These are phyloP conservation scores for Trichosporon sp. DNA, from an alignment of 1,284 basidiomycete genomes.

Conservation along the genomic window DNA sequence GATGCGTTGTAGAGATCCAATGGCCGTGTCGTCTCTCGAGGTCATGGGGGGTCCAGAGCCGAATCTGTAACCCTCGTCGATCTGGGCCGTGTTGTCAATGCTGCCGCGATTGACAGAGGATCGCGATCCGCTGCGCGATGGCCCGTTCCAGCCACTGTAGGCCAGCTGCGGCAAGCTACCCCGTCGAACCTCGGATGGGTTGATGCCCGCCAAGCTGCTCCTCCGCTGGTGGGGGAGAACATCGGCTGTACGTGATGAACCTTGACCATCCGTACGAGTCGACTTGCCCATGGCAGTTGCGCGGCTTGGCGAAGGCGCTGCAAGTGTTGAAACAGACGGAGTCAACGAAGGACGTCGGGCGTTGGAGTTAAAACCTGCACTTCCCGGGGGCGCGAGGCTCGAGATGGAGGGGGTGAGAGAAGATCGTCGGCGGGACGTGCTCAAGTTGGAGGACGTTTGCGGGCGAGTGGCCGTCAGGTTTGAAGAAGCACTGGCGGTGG, in stretches of 20 bases:
- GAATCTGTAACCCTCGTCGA: slow-evolving; percentile 36
- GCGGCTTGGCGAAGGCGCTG: slow-evolving; percentile 37
- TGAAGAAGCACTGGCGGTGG: slow-evolving; percentile 31
- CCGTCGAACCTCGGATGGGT: slow-evolving; percentile 22
- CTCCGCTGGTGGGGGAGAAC: slow-evolving; percentile 3
- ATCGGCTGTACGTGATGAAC: slow-evolving; percentile 18
- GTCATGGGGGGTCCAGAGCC: slow-evolving; percentile 18
- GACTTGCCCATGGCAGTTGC: slow-evolving; percentile 27
- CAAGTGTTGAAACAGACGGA: slow-evolving; percentile 32
- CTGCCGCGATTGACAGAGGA: slow-evolving; percentile 20
- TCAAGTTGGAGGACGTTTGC: slow-evolving; percentile 33
- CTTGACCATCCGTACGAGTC: slow-evolving; percentile 7
- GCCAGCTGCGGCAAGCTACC: slow-evolving; percentile 43
- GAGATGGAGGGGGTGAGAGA: slow-evolving; percentile 38
- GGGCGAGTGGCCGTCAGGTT: slow-evolving; percentile 36
- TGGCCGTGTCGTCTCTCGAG: not conserved
- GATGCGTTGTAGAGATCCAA: slow-evolving; percentile 14
- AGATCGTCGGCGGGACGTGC: slow-evolving; percentile 25
- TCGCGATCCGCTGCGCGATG: slow-evolving; percentile 1
- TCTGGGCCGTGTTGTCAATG: slow-evolving; percentile 23
- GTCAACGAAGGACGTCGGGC: slow-evolving; percentile 37
- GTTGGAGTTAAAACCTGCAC: slow-evolving; percentile 10
- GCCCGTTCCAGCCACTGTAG: slow-evolving; percentile 32
- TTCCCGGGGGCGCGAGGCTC: slow-evolving; percentile 21
- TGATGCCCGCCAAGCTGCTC: slow-evolving; percentile 6